Evolutionary conservation across 2,329 filamentous ascomycete genomes (phyloP), one percentile per base, ranked within the genome.

Genomic region (Cladorrhinum sp.): DNA sequence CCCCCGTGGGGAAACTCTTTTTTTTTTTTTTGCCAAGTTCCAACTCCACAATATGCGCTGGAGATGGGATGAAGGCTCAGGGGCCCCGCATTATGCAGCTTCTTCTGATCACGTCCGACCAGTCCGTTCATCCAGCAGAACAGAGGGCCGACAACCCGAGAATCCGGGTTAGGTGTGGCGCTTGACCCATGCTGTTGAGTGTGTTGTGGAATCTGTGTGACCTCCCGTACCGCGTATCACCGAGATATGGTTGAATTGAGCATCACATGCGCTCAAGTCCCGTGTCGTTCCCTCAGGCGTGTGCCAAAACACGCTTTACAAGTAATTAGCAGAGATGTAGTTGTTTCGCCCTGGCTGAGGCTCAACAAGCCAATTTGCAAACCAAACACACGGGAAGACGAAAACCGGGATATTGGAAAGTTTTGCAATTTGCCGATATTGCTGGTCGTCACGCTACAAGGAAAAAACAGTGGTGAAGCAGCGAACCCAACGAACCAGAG

Each of bases 341-440:
- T 54, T 21, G 52, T 8, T 18, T 52, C n/a, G 21, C 23, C 33
- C 42, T n/a, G 42, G n/a, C 30, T 55, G 52, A 55, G 58, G 58
- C 52, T 58, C 61, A 63, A 59, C n/a, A 53, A 30, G 21, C 46
- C 18, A 26, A 51, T 48, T 54, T 56, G 39, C n/a, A n/a, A 30
- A 36, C 28, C 54, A 59, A 20, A 6, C 36, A 33, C 50, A 23
- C 60, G 62, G 61, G 49, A 60, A 46, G 26, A 10, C 24, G 42
- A 62, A 57, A 65, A 64, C 64, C 62, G 61, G 65, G 65, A 59
- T 62, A 28, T 6, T 30, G 57, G 58, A 42, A n/a, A 42, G 46
- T 56, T 59, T 62, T 21, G 53, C 61, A 67, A 65, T 67, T 59
- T 67, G 61, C 51, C 51, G 53, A 65, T 57, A 66, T 65, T 66